These are phyloP conservation scores for Incumbomyces delicatus DNA, from an alignment of 2,329 filamentous ascomycete genomes.

Conservation along the genomic window DNA sequence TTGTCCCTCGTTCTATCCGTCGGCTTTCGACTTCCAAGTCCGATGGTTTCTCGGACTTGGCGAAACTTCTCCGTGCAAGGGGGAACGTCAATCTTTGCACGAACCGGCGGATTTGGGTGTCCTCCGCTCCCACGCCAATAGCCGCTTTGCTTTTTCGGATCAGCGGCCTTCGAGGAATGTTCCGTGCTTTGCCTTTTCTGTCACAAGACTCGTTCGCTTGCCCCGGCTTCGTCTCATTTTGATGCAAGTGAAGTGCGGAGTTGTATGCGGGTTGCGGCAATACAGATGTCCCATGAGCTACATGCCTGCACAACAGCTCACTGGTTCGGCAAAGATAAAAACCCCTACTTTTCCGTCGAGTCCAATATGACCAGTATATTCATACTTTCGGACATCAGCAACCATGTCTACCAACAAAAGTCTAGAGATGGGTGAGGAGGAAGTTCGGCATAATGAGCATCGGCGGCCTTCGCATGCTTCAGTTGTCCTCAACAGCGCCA, in stretches of 20 bases:
- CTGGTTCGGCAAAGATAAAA: not conserved
- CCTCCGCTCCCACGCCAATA: not conserved
- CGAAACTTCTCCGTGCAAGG: too few species aligned
- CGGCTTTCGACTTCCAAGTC: too few species aligned
- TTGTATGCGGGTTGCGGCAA: not conserved
- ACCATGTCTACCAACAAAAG: not conserved
- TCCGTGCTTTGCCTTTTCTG: too few species aligned
- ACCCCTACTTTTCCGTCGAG: not conserved
- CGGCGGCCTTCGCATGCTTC: not conserved
- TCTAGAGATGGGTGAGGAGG: constrained; percentile 2
- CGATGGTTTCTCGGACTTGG: too few species aligned
- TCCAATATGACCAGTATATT: too few species aligned
- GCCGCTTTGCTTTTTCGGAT: not conserved
- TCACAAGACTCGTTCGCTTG: not conserved
- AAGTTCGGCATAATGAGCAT: constrained; percentile 5
- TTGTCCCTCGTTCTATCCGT: too few species aligned
- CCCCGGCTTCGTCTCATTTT: not conserved
- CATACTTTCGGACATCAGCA: too few species aligned
- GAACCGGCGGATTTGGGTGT: not conserved
- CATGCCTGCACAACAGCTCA: not conserved
- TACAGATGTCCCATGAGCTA: not conserved
- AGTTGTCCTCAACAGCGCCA: constrained; percentile 29
- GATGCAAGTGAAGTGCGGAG: not conserved
- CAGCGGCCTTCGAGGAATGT: not conserved
- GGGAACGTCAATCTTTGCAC: too few species aligned